Conservation (phyloP, 768 basidiomycete species). For the Amanita fuliginea region DNA sequence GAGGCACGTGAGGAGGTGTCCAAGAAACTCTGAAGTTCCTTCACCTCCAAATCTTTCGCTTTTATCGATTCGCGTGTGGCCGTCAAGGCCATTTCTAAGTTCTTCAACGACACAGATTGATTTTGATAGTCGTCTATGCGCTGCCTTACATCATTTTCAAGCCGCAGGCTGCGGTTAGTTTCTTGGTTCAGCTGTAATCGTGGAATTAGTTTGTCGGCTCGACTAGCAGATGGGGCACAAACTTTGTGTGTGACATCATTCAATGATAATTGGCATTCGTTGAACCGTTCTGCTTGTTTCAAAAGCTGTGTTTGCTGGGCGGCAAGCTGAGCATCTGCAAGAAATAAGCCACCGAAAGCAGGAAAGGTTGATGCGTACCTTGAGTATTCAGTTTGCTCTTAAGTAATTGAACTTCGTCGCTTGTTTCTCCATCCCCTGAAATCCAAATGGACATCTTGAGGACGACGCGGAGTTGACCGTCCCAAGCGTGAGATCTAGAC, state of each 20-base stretch:
- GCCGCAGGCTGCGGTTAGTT: conserved; percentile 39
- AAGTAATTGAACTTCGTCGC: conserved; percentile 32
- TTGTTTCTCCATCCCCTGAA: conserved; percentile 33
- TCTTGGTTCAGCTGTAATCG: conserved; percentile 41
- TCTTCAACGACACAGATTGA: conserved; percentile 40
- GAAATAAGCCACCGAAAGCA: conserved; percentile 6
- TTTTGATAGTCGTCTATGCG: conserved; percentile 46
- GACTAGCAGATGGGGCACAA: conserved; percentile 7
- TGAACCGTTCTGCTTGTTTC: conserved; percentile 28
- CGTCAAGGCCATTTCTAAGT: conserved; percentile 36
- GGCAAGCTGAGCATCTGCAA: conserved; percentile 36
- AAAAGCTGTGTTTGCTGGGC: conserved; percentile 32
- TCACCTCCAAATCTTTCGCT: conserved; percentile 34
- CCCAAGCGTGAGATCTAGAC: background rate
- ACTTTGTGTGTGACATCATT: conserved; percentile 40
- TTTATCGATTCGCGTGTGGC: conserved; percentile 40
- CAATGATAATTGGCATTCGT: conserved; percentile 29
- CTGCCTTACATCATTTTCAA: conserved; percentile 40
- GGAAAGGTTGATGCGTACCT: conserved; percentile 20
- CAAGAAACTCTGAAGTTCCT: conserved; percentile 45
- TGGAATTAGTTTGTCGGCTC: conserved; percentile 2
- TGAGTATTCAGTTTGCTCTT: conserved; percentile 40
- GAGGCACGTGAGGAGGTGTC: conserved; percentile 45
- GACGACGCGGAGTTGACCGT: background rate
- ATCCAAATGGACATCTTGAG: conserved; percentile 35